phyloP scores from a whole-genome alignment of 352 stramenopile genomes.

The Globisporangium parvum region DNA sequence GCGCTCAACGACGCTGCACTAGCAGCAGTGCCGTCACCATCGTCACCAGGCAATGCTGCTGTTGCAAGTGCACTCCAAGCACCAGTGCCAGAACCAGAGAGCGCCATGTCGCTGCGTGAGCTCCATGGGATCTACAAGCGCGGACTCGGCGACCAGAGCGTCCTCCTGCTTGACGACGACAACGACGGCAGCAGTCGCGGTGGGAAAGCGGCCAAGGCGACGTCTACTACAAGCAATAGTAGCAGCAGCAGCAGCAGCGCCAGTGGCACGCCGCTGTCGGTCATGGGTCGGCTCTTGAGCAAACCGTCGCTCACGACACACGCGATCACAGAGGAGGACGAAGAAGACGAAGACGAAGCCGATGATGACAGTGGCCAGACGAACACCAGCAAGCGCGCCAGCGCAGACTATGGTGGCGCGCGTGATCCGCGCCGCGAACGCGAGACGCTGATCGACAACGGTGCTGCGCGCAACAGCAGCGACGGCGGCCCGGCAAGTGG shows the following conservation, averaged over 20 bases:
- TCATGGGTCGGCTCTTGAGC: constrained; percentile 43
- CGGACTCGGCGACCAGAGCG: constrained; percentile 65
- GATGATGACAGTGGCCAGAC: neutral
- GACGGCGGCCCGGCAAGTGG: neutral
- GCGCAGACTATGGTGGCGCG: constrained; percentile 3
- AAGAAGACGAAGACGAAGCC: constrained; percentile 16
- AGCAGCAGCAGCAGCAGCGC: neutral
- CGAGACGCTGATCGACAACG: constrained; percentile 11
- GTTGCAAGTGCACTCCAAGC: neutral
- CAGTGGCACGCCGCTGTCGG: constrained; percentile 15
- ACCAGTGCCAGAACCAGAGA: constrained; percentile 3
- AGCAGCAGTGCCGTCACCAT: neutral
- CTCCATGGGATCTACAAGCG: constrained; percentile 80
- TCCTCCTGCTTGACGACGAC: constrained; percentile 31
- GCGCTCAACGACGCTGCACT: neutral
- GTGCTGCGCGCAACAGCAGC: constrained; percentile 1
- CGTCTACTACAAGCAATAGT: neutral
- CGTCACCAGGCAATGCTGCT: too few relatives aligned
- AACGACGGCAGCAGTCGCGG: neutral
- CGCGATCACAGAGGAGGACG: constrained; percentile 38
- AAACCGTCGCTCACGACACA: constrained; percentile 24
- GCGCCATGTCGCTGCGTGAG: constrained; percentile 49
- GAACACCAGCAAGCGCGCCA: neutral
- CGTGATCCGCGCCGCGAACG: neutral
- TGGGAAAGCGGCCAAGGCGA: neutral